Conservation (phyloP, 371 early-diverging fungal genomes). For the Mucor circinelloides region DNA sequence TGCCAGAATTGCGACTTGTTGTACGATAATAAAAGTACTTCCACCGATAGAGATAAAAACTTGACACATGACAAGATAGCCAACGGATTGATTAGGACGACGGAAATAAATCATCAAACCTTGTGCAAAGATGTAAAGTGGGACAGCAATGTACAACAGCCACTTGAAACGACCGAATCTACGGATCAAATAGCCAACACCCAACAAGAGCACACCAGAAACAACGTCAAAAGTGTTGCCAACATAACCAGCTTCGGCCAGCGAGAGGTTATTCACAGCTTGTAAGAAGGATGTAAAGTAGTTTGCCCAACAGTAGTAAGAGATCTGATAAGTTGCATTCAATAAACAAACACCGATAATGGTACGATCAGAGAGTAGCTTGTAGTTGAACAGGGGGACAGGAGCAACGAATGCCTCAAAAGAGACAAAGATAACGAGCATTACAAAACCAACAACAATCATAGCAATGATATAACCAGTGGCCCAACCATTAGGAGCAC, state of each 20-base stretch:
- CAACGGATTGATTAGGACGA: slow-evolving; percentile 20
- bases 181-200: slow-evolving; percentile 13
- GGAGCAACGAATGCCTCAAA: slow-evolving; percentile 13
- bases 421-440: slow-evolving; percentile 10
- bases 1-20: slow-evolving; percentile 24
- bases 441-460: slow-evolving; percentile 13
- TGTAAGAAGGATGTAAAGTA: slow-evolving; percentile 22
- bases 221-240: slow-evolving; percentile 20
- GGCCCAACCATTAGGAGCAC: slow-evolving; percentile 8
- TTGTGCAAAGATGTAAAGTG: slow-evolving; percentile 12
- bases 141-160: slow-evolving; percentile 19
- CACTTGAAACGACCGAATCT: slow-evolving; percentile 22
- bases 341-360: slow-evolving; percentile 12
- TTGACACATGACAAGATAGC: slow-evolving; percentile 24
- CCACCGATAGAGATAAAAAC: slow-evolving; percentile 25
- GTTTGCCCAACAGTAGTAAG: slow-evolving; percentile 20
- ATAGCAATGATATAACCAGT: slow-evolving; percentile 20
- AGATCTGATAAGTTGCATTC: slow-evolving; percentile 9
- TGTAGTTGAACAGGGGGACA: slow-evolving; percentile 11
- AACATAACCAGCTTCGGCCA: slow-evolving; percentile 16
- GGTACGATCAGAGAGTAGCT: slow-evolving; percentile 18
- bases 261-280: slow-evolving; percentile 15
- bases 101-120: slow-evolving; percentile 27
- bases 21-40: slow-evolving; percentile 21
- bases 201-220: slow-evolving; percentile 8